Conservation (phyloP, 768 basidiomycete species). For the Mrakia blollopis region DNA sequence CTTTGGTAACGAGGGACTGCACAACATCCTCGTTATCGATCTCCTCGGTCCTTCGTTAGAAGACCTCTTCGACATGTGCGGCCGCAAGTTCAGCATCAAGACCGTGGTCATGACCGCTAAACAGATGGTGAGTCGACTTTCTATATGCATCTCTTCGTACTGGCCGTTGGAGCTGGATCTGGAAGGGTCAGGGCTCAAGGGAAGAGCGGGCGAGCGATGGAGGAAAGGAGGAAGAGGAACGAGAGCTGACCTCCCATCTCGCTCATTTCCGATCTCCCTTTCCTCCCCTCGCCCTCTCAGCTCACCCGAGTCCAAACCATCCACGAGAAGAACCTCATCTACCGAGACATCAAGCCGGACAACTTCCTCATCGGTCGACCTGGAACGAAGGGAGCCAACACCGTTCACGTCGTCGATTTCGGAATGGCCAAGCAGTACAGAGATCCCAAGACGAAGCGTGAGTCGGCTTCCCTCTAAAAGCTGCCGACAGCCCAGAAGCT, state of each 20-base stretch:
- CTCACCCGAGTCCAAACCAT: constrained; percentile 93
- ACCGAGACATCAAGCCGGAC: constrained; percentile 99
- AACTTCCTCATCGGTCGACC: constrained; percentile 97
- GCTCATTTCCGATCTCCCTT: constrained; percentile 19
- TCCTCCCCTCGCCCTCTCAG: constrained; percentile 49
- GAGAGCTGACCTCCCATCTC: constrained; percentile 4
- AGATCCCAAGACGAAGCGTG: constrained; percentile 75
- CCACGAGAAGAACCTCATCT: constrained; percentile 98
- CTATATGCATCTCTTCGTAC: neutral
- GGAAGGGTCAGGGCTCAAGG: too few species aligned
- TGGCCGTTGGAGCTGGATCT: neutral
- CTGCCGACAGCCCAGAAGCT: neutral
- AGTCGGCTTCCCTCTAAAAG: constrained; percentile 13
- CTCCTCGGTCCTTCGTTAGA: constrained; percentile 93
- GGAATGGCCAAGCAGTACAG: constrained; percentile 99
- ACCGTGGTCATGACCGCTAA: constrained; percentile 98
- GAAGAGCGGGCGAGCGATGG: too few species aligned
- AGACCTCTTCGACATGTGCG: constrained; percentile 98
- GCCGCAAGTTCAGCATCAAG: constrained; percentile 94
- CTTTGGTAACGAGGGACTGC: constrained; percentile 97
- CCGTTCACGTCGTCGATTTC: constrained; percentile 80
- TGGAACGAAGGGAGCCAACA: constrained; percentile 80
- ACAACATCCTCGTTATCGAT: constrained; percentile 98
- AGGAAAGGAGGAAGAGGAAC: neutral
- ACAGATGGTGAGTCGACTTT: constrained; percentile 72